Evolutionary conservation across 495 filamentous ascomycete genomes (phyloP), one percentile per base, ranked within the genome.

Genomic region (Filosporella fistucella): DNA sequence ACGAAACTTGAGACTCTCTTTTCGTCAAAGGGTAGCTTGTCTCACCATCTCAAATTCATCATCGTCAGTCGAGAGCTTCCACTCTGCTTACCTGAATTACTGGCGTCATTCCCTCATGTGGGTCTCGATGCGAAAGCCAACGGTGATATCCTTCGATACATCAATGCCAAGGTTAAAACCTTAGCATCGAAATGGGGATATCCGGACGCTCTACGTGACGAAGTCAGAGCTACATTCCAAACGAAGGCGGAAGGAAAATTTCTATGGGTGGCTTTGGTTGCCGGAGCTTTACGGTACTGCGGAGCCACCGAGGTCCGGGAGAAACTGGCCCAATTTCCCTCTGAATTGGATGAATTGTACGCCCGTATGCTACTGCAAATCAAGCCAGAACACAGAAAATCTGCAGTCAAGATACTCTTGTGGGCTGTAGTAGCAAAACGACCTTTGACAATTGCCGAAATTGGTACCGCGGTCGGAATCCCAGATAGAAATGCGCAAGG

Each of bases 211-310:
- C 47, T 62, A 55, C 30, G 49, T 22, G 40, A 41, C 18, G 56
- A 58, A 10, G 56, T 72, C 40, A 50, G 57, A 36, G 24, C 61
- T 21, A 30, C 42, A 23, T 57, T 75, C 46, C 32, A 63, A 22
- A 58, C 51, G 26, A 50, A 66, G 36, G 60, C 71, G 6, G 49
- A 70, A 26, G 65, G 70, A 13, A 72, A 67, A 41, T 75, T 75
- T 50, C 50, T 74, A 21, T 75, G 68, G 65, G 63, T 75, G 36
- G 67, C 65, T 9, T 66, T 72, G 28, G 65, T 70, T 33, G 60
- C 64, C 9, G 53, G 68, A 32, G 65, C 67, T 49, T 61, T 75
- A 22, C 17, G 44, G 57, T 57, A 57, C 51, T 47, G 48, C 32
- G 52, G 47, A 38, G 14, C 45, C 39, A 42, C 6, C 23, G 45